These are phyloP conservation scores for Exophiala mesophila DNA, from an alignment of 2,329 filamentous ascomycete genomes.

Conservation along the genomic window DNA sequence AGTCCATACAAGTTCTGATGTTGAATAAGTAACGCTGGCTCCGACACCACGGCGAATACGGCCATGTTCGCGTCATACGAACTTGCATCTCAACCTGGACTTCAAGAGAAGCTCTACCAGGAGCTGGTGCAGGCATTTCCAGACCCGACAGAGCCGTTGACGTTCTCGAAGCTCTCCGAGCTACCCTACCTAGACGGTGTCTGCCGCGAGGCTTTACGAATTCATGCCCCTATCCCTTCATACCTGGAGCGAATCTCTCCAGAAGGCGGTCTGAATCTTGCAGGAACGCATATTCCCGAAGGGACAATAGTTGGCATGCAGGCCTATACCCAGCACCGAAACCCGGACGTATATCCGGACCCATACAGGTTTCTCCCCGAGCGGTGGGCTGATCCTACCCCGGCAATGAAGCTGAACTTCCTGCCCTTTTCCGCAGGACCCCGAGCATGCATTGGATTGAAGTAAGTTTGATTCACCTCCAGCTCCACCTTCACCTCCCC, in stretches of 20 bases:
- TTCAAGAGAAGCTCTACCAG: slow-evolving; percentile 42
- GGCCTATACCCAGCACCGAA: slow-evolving; percentile 35
- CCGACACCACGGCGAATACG: slow-evolving; percentile 48
- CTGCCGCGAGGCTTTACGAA: slow-evolving; percentile 53
- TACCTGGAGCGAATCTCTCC: slow-evolving; percentile 51
- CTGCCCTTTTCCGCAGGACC: slow-evolving; percentile 8
- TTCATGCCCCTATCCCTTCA: slow-evolving; percentile 54
- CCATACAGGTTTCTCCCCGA: slow-evolving; percentile 28
- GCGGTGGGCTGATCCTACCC: slow-evolving; percentile 25
- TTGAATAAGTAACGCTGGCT: slow-evolving; percentile 37
- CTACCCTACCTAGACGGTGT: slow-evolving; percentile 53
- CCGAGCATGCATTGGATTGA: slow-evolving; percentile 5
- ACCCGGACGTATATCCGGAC: slow-evolving; percentile 27
- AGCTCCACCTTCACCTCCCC: background rate
- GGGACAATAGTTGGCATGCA: slow-evolving; percentile 37
- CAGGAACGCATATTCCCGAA: slow-evolving; percentile 33
- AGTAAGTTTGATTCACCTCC: slow-evolving; percentile 1
- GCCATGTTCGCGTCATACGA: slow-evolving; percentile 47
- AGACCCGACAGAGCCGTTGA: slow-evolving; percentile 31
- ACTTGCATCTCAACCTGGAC: slow-evolving; percentile 24
- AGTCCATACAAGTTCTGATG: background rate
- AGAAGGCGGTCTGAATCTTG: slow-evolving; percentile 37
- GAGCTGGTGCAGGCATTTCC: slow-evolving; percentile 39
- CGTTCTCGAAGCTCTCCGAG: slow-evolving; percentile 42
- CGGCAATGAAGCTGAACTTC: slow-evolving; percentile 6